Base-by-base conservation (phyloP, 1,284 basidiomycete species). In the Spongiforma sp. region DNA sequence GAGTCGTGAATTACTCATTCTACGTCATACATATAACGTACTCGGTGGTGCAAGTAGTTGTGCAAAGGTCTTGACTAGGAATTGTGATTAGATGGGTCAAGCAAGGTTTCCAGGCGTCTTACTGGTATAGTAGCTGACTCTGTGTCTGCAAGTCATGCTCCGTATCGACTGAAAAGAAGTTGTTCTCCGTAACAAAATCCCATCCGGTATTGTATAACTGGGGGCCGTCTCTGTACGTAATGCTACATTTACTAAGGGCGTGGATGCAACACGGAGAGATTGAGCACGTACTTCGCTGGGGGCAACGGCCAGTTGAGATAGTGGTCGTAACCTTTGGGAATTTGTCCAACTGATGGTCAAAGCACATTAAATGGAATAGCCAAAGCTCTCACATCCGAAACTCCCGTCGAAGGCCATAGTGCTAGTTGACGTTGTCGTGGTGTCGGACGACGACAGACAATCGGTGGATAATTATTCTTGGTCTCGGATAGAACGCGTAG, bases 341-440 rank as follows among this genome's bases (percentile, higher is more conserved):
- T 54, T 63, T n/a, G n/a, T 55, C 52, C 24, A 30, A n/a, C n/a
- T 24, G 15, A 7, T 11, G 36, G 61, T 63, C 34, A 63, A 7
- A 14, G 56, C 6, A 28, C 26, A 61, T 15, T 17, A 34, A 6
- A 11, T 5, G 15, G 21, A 6, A 17, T 7, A 48, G n/a, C 17
- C 15, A 8, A 14, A 30, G 6, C 34, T 17, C 61, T 52, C 56
- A 62, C 57, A 8, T 43, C 39, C 33, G n/a, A 11, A 15, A 9
- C 24, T n/a, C 21, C 21, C 33, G n/a, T 32, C 19, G 24, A 48
- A 21, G 8, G 15, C 9, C 26, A 48, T n/a, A 19, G 36, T 11
- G 7, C 14, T 36, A 36, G n/a, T 24, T n/a, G n/a, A n/a, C n/a
- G n/a, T n/a, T n/a, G n/a, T n/a, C n/a, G n/a, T n/a, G n/a, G n/a